phyloP scores from a whole-genome alignment of 139 green algal species.

The Penium margaritaceum region DNA sequence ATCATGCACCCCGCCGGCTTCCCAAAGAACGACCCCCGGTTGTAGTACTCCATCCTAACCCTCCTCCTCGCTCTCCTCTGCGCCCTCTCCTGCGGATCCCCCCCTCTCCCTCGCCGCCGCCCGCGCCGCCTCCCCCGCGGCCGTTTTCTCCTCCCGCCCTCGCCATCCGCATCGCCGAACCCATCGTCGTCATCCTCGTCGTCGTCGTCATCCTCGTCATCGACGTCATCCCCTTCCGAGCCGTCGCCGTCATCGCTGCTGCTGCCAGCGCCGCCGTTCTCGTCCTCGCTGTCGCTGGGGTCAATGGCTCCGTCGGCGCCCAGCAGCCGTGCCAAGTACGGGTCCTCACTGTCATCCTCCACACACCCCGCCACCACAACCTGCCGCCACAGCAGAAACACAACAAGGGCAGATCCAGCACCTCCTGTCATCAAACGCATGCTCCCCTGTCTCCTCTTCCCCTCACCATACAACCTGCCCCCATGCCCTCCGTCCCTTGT shows the following conservation, averaged over 20 bases:
- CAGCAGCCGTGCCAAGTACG: not conserved
- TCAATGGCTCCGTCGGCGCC: not conserved
- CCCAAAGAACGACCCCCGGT: slow-evolving; percentile 54
- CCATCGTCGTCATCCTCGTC: slow-evolving; percentile 33
- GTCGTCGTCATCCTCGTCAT: slow-evolving; percentile 3
- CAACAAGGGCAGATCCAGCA: too few species aligned
- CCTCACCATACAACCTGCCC: too few species aligned
- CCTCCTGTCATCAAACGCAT: too few species aligned
- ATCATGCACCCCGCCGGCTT: slow-evolving; percentile 65
- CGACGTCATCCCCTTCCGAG: too few species aligned
- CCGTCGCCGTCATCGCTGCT: slow-evolving; percentile 3
- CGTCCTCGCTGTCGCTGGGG: too few species aligned
- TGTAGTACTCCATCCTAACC: slow-evolving; percentile 2
- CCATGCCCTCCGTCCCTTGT: too few species aligned
- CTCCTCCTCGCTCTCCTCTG: not conserved
- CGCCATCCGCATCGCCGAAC: not conserved
- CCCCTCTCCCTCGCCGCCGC: slow-evolving; percentile 18
- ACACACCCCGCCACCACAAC: too few species aligned
- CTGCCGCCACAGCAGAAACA: too few species aligned
- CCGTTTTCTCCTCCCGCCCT: too few species aligned
- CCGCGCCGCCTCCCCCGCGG: not conserved
- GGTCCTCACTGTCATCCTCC: too few species aligned
- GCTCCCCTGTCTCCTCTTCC: too few species aligned
- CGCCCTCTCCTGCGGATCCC: slow-evolving; percentile 4
- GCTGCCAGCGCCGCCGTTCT: too few species aligned